Base-by-base conservation (phyloP, 805 yeast genomes). In the Myxozyma sirexii region DNA sequence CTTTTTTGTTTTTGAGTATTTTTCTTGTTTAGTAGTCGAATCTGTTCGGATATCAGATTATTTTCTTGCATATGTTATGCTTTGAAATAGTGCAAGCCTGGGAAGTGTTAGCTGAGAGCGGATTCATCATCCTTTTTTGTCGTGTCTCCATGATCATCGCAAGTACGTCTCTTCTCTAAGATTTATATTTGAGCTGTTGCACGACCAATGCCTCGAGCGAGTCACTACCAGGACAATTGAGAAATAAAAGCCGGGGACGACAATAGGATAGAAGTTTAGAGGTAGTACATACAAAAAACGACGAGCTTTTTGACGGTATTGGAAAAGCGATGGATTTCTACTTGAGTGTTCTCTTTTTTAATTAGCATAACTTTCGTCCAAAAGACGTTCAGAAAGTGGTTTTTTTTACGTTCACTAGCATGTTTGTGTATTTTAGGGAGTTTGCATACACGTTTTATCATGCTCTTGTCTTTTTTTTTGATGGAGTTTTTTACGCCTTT, bases 41-140 rank as follows among this genome's bases (percentile, higher is more conserved):
- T 19, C 6, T n/a, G 12, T 37, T 12, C 45, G 13, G 15, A 41
- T 41, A 38, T 15, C 42, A 17, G 19, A 38, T 33, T 15, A n/a
- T 38, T n/a, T 38, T 38, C 6, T 38, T 38, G 42, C 42, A 38
- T 38, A 38, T 2, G 42, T 17, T 38, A 19, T 17, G 21, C 42
- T 38, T 41, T n/a, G 50, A 46, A n/a, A 26, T 31, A 21, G 26
- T 46, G 39, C 50, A 23, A 46, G 24, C 50, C 50, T 46, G 50
- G 50, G 50, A 27, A 46, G 50, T 46, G 50, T 46, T 46, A 46
- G 50, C 38, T 46, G 21, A 38, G 42, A 19, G 45, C 45, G 45
- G 23, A 41, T 38, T 15, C 26, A 41, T 23, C 15, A 27, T 21
- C 7, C 8, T 21, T 21, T n/a, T 19, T 19, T 21, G 17, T 23